Evolutionary conservation across 78 protist species (phyloP).

Genomic region (Dictyostelium intermedium): DNA sequence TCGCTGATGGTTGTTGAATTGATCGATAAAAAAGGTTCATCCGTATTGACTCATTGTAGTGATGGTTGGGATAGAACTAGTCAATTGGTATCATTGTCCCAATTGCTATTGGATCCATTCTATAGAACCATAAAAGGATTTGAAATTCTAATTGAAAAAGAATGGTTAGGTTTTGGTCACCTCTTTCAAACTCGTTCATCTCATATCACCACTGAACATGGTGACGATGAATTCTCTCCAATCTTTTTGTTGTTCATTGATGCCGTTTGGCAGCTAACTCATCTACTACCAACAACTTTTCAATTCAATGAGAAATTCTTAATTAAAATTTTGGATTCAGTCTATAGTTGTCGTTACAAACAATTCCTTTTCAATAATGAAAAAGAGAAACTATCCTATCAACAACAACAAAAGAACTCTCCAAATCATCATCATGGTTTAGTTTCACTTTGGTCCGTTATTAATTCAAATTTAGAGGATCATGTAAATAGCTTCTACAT

Average conservation of each 20-base stretch:
- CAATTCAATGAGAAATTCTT: slow-evolving; percentile 89
- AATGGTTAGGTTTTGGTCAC: slow-evolving; percentile 96
- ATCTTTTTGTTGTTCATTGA: slow-evolving; percentile 78
- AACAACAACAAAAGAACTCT: too few species aligned
- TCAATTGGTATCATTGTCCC: slow-evolving; percentile 84
- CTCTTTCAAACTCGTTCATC: slow-evolving; percentile 86
- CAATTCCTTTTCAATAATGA: slow-evolving; percentile 74
- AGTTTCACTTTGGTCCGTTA: background rate
- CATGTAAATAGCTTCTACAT: slow-evolving; percentile 36
- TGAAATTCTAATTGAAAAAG: slow-evolving; percentile 94
- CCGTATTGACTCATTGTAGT: slow-evolving; percentile 83
- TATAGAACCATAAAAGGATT: slow-evolving; percentile 94
- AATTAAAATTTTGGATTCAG: slow-evolving; percentile 55
- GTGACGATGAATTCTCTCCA: slow-evolving; percentile 75
- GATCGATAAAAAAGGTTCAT: slow-evolving; percentile 68
- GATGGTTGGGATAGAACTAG: slow-evolving; percentile 98
- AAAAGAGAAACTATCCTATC: slow-evolving; percentile 18
- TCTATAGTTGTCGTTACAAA: slow-evolving; percentile 83
- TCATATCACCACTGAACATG: background rate
- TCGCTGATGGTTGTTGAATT: slow-evolving; percentile 64
- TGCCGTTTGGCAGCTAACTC: slow-evolving; percentile 75
- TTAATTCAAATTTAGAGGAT: background rate
- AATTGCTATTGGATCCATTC: slow-evolving; percentile 92
- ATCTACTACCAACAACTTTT: slow-evolving; percentile 83
- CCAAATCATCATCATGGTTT: background rate